Conservation (phyloP, 164 flowering plant species). For the Pachysandra terminalis region DNA sequence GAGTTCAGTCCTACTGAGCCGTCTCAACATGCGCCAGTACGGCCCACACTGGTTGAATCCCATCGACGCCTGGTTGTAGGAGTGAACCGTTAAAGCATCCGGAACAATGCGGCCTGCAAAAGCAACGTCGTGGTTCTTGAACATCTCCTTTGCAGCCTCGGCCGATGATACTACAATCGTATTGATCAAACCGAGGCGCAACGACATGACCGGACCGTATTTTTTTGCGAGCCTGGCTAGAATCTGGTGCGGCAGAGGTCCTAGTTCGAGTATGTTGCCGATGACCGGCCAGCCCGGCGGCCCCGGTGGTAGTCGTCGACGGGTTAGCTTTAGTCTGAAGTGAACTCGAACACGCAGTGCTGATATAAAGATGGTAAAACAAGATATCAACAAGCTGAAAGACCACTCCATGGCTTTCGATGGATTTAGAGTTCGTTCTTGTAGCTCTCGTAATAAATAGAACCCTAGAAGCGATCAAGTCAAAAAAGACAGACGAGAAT, state of each 20-base stretch:
- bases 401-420: too few relatives aligned
- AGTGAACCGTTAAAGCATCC: constrained; percentile 45
- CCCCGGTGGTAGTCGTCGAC: not conserved
- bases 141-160: constrained; percentile 40
- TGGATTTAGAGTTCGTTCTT: too few relatives aligned
- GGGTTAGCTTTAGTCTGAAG: too few relatives aligned
- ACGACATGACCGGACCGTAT: constrained; percentile 52
- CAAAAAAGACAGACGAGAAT: too few relatives aligned
- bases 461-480: too few relatives aligned
- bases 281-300: not conserved
- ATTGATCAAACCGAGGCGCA: constrained; percentile 45
- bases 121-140: constrained; percentile 42
- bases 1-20: constrained; percentile 41
- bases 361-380: too few relatives aligned
- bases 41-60: constrained; percentile 45
- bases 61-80: constrained; percentile 39
- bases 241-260: not conserved
- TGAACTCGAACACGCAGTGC: too few relatives aligned
- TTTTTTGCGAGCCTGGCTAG: not conserved
- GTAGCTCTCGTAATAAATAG: too few relatives aligned
- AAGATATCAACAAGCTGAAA: too few relatives aligned
- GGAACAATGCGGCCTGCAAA: constrained; percentile 45
- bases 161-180: constrained; percentile 47
- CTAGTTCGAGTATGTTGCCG: constrained; percentile 3
- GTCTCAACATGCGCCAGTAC: constrained; percentile 54